Base-by-base conservation (phyloP, 176 grass and related monocot species). In the Oryza meridionalis region DNA sequence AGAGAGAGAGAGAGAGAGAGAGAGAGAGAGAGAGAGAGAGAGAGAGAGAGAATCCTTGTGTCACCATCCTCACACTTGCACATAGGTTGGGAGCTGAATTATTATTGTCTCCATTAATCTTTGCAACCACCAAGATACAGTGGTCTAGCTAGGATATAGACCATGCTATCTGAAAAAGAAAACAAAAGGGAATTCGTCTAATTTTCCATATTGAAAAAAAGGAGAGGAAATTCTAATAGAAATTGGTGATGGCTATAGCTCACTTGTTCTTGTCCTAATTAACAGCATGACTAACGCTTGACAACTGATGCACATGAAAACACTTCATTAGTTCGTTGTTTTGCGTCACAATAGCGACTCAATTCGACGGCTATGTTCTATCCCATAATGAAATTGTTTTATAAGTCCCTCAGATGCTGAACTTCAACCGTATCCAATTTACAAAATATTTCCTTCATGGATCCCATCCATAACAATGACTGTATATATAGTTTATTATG, bases 31-130 rank as follows among this genome's bases (percentile, higher is more conserved):
- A 40, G 6, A 75, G 31, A 40, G 38, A 40, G 7, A 75, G 31
- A 40, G 38, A 40, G 7, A 40, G 38, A 51, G 26, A 65, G 29
- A 45, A 83, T 83, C 86, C 64, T 31, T 38, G 26, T n/a, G 83
- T 67, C 73, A 14, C 55, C 73, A 73, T 67, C 67, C 25, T 25
- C 53, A 65, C 65, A 31, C 78, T 77, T 76, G 55, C 72, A 42
- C 75, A 29, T 69, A 50, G 50, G 14, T 45, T 22, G 68, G 59
- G 1, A 8, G 26, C 9, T 47, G 14, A 47, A 78, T 90, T 61
- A 78, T 90, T 61, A 40, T 69, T 66, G 2, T 49, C 69, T 33
- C 29, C 67, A 67, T 77, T 82, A 77, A 67, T 59, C 14, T 55
- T 19, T 40, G 50, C 73, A 82, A 82, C 84, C 0, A 78, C 73